Evolutionary conservation across 108 stramenopile genomes (phyloP).

Genomic region (Discostella pseudostelligera): DNA sequence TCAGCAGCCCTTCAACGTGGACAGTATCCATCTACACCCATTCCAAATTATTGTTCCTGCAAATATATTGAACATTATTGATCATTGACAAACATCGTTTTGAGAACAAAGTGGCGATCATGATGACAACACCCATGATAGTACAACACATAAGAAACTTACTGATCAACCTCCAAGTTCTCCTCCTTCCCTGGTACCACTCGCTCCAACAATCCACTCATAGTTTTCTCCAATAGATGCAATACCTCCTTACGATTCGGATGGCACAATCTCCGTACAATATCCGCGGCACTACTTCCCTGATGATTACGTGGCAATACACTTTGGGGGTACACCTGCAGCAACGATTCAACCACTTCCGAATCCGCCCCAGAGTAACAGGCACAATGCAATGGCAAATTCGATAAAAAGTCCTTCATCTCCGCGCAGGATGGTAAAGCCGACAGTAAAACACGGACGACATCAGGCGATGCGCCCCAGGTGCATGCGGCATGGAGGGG

Average conservation of each 20-base stretch:
- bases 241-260: conserved; percentile 63
- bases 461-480: conserved; percentile 66
- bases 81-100: not conserved
- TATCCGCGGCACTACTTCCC: conserved; percentile 74
- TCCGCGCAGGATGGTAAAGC: conserved; percentile 59
- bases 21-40: conserved; percentile 19
- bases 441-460: conserved; percentile 49
- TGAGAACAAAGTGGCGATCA: not conserved
- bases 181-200: conserved; percentile 22
- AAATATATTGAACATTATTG: not conserved
- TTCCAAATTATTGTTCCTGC: conserved; percentile 27
- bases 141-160: conserved; percentile 9
- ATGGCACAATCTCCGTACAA: conserved; percentile 68
- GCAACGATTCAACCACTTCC: conserved; percentile 50
- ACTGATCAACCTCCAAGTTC: conserved; percentile 38
- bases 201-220: conserved; percentile 30
- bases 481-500: conserved; percentile 84
- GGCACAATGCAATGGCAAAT: conserved; percentile 80
- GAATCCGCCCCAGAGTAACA: conserved; percentile 75
- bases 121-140: not conserved
- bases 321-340: conserved; percentile 66
- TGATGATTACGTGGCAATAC: conserved; percentile 71
- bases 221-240: conserved; percentile 38
- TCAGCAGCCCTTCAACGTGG: no score
- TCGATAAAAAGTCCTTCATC: conserved; percentile 69